Base-by-base conservation (phyloP, 1,139 yeast species). In the Candida neerlandica region DNA sequence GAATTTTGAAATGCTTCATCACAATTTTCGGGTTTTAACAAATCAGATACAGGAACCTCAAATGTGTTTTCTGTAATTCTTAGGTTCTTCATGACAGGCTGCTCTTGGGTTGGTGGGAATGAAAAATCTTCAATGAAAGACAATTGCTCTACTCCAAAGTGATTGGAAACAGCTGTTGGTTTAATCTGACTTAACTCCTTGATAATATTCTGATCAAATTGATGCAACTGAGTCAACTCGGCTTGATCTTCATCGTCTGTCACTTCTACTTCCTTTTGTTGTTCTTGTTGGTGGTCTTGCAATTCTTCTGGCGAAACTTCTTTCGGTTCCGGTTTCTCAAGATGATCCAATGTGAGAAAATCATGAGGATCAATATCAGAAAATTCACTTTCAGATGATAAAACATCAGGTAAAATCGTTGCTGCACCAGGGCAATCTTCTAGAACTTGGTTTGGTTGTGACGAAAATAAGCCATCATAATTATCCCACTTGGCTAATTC, bases 1-100 rank as follows among this genome's bases (percentile, higher is more conserved):
- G 64, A 58, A 0, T 64, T 59, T 27, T 77, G 80, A 38, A 86
- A 69, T 1, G 72, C 63, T 14, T 69, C 61, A 14, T 66, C 47
- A 1, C 80, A 66, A 9, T 58, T 53, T 4, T 52, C 55, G 21
- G 63, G 67, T 5, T 44, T 43, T 21, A 69, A 46, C 5, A 47
- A 53, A 2, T 52, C 52, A 0, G 71, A 71, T 0, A 62, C 47
- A 2, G 46, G 43, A 1, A 63, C 55, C 42, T 65, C 67, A 45
- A 53, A 67, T 1, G 50, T 44, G 35, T 50, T 51, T 26, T 50
- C 49, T 12, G 51, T 51, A 16, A 53, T 52, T 7, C 48, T 43
- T 35, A 55, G 33, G 18, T 50, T 43, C 10, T 41, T 48, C 39
- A 51, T 21, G 14, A 44, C 34, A 27, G 40, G 44, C 12, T 38